These are phyloP conservation scores for Benincasa hispida DNA, from an alignment of 306 rosid genomes.

Conservation along the genomic window DNA sequence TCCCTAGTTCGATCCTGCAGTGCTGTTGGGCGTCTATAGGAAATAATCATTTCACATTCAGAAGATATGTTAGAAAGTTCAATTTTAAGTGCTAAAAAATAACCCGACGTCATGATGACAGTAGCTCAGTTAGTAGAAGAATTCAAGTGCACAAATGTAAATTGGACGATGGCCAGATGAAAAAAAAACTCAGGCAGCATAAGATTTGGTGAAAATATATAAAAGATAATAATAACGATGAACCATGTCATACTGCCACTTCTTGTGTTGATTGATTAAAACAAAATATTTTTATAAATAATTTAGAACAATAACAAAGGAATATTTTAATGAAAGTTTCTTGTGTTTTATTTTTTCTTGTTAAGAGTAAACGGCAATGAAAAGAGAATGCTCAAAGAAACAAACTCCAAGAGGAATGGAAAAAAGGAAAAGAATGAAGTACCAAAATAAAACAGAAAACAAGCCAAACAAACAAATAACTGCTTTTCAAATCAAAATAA, in stretches of 20 bases:
- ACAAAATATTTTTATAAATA: no score
- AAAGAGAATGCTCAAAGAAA: no score
- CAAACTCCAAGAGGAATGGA: no score
- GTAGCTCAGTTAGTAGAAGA: background rate
- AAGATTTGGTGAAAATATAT: background rate
- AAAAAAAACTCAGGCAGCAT: background rate
- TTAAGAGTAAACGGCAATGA: no score
- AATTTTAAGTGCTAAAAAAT: background rate
- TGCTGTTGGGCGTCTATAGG: constrained; percentile 81
- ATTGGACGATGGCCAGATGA: background rate
- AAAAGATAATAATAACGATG: background rate
- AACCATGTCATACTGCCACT: background rate
- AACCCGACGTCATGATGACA: background rate
- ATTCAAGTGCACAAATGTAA: background rate
- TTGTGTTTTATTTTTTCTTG: background rate
- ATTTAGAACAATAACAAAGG: no score
- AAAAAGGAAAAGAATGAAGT: no score
- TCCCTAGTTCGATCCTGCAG: constrained; percentile 87
- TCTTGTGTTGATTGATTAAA: background rate
- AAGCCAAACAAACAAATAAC: no score
- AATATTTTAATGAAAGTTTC: background rate
- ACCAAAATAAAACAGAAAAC: no score
- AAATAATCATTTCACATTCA: constrained; percentile 17
- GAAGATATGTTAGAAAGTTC: background rate
- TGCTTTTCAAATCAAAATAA: no score